Evolutionary conservation across 2,329 filamentous ascomycete species (phyloP).

Genomic region (Ophidiomyces ophidiicola): DNA sequence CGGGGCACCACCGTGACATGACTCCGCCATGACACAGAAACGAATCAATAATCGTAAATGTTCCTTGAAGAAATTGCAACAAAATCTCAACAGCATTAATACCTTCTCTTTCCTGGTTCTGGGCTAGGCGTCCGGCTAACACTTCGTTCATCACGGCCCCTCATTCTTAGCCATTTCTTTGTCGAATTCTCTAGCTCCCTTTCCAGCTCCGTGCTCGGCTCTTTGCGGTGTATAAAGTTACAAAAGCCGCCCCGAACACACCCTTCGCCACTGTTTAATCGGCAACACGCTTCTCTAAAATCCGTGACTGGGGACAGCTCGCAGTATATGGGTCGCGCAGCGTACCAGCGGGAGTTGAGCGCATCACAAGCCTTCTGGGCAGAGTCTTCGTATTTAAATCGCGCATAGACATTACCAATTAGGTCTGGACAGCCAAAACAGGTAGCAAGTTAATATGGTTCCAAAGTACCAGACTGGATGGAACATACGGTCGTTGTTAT

Average conservation of each 20-base stretch:
- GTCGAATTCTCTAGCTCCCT: conserved; percentile 74
- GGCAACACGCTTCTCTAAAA: conserved; percentile 93
- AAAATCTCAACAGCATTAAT: conserved; percentile 32
- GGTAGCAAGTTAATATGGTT: background rate
- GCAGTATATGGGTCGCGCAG: conserved; percentile 93
- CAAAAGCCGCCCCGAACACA: conserved; percentile 95
- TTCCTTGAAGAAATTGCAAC: too few relatives aligned
- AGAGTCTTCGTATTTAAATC: conserved; percentile 98
- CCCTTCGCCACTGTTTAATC: conserved; percentile 85
- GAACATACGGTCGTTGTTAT: conserved; percentile 85
- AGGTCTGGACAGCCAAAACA: conserved; percentile 47
- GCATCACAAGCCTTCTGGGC: conserved; percentile 89
- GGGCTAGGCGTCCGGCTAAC: conserved; percentile 72
- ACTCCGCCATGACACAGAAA: too few relatives aligned
- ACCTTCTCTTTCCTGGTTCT: conserved; percentile 64
- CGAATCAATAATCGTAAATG: too few relatives aligned
- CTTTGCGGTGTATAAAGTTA: conserved; percentile 98
- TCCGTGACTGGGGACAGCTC: conserved; percentile 94
- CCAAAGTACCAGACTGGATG: conserved; percentile 5
- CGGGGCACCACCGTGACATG: too few relatives aligned
- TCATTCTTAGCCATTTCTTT: conserved; percentile 87
- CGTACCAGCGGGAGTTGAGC: conserved; percentile 93
- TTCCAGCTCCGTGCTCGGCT: conserved; percentile 79
- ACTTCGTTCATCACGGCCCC: conserved; percentile 74
- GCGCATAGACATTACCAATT: conserved; percentile 97